Base-by-base conservation (phyloP, 1,284 basidiomycete species). In the Cutaneotrichosporon arboriforme region DNA sequence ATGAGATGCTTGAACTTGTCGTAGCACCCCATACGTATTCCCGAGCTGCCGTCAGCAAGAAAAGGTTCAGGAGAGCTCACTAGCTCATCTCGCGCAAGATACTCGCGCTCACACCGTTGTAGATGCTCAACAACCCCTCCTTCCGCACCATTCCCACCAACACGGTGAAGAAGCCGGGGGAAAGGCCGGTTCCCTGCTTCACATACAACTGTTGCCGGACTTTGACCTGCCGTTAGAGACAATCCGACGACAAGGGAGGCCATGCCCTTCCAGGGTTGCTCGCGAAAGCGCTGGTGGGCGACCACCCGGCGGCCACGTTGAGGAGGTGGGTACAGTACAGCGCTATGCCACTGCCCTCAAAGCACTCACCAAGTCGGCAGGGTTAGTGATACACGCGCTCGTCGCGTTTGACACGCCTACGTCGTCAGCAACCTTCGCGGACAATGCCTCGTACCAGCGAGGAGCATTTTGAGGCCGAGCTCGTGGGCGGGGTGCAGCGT, bases 21-120 rank as follows among this genome's bases (percentile, higher is more conserved):
- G 54, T 59, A 59, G 45, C 51, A 50, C 40, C 57, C 57, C 51
- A 59, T 53, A 41, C 57, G 57, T 35, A 59, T 59, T 9, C 57
- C 57, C 12, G 53, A 55, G 41, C 57, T 58, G 22, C 1, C 12
- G 49, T 57, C 13, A 54, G 51, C 4, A 22, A 5, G 42, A 20
- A 4, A 4, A 10, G 36, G 9, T 7, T 2, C 9, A 3, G 23
- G 21, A 3, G 14, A 0, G 53, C 55, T 22, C 18, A 58, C 56
- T 58, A 58, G 47, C 43, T 46, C 57, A 58, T 58, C 21, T 58
- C 57, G 21, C 57, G 49, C 12, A 52, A 33, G 9, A 58, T 40
- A 9, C 49, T 49, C 14, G 57, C 57, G 38, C 45, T 51, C 3
- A 59, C 57, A 14, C 57, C 57, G 15, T 55, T 59, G 41, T 51